These are phyloP conservation scores for Prunus fruticosa DNA, from an alignment of 306 rosid genomes.

Conservation along the genomic window DNA sequence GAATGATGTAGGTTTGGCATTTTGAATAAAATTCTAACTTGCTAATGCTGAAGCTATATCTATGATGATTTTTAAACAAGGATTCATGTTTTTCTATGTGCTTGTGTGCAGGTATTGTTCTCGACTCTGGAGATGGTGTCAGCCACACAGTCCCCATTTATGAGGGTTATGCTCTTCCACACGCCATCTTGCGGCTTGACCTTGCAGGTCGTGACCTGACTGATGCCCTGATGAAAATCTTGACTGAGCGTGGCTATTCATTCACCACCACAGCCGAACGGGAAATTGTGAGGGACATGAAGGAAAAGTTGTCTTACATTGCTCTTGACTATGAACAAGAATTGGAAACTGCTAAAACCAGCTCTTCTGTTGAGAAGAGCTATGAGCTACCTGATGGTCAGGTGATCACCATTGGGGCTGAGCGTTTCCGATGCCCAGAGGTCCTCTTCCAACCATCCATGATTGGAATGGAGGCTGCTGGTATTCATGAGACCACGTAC, in stretches of 20 bases:
- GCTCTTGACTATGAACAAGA: constrained; percentile 83
- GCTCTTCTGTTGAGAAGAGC: constrained; percentile 79
- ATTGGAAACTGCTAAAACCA: constrained; percentile 66
- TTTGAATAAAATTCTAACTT: background rate
- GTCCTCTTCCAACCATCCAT: constrained; percentile 44
- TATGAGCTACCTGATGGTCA: constrained; percentile 56
- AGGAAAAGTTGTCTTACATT: constrained; percentile 53
- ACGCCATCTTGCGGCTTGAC: constrained; percentile 62
- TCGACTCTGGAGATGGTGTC: constrained; percentile 42
- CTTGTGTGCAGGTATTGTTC: constrained; percentile 32
- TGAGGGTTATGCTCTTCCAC: constrained; percentile 40
- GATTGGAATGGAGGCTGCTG: constrained; percentile 43
- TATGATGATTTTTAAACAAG: background rate
- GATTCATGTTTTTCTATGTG: background rate
- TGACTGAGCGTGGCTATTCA: constrained; percentile 80
- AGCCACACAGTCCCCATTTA: constrained; percentile 42
- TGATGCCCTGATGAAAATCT: constrained; percentile 75
- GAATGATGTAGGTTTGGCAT: background rate
- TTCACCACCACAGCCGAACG: constrained; percentile 84
- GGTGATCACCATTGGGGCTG: constrained; percentile 39
- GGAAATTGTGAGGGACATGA: constrained; percentile 76
- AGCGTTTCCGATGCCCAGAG: constrained; percentile 38
- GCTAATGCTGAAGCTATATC: background rate
- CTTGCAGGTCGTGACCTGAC: constrained; percentile 86
- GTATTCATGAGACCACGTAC: constrained; percentile 37